Percentiles rank a stretch among this genome's conserved stretches.
phyloP scores from a whole-genome alignment of 495 filamentous ascomycete species.

The Penicillium longicatenatum region DNA sequence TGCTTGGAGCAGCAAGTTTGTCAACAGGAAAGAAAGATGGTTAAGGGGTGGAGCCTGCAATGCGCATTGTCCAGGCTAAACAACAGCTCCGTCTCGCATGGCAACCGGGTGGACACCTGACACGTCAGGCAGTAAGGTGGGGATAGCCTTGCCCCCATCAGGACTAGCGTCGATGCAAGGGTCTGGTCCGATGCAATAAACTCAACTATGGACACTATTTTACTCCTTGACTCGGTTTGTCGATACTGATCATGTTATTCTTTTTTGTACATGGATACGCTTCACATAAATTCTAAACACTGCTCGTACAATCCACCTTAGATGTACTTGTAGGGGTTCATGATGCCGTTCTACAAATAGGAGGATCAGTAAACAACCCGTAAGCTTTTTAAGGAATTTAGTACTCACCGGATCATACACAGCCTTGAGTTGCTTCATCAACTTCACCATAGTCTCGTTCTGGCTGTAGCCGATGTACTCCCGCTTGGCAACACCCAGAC shows the following conservation, averaged over 20 bases:
- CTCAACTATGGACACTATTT: not conserved
- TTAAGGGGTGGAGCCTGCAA: slow-evolving; percentile 33
- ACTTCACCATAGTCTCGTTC: slow-evolving; percentile 75
- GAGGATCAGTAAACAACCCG: not conserved
- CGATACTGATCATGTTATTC: not conserved
- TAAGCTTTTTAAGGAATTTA: not conserved
- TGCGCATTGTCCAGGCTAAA: slow-evolving; percentile 31
- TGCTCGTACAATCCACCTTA: slow-evolving; percentile 17
- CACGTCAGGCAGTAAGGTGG: slow-evolving; percentile 21
- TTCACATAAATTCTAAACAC: slow-evolving; percentile 2
- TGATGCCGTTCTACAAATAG: slow-evolving; percentile 74
- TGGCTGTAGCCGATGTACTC: slow-evolving; percentile 91
- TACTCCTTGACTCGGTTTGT: not conserved
- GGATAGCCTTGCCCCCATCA: slow-evolving; percentile 5
- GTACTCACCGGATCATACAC: slow-evolving; percentile 85
- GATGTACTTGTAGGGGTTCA: slow-evolving; percentile 94
- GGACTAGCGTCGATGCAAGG: slow-evolving; percentile 19
- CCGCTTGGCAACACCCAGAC: slow-evolving; percentile 91
- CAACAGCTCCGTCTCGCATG: slow-evolving; percentile 44
- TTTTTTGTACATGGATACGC: slow-evolving; percentile 3
- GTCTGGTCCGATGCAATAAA: slow-evolving; percentile 1
- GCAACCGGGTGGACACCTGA: slow-evolving; percentile 36
- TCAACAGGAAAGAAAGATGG: slow-evolving; percentile 18
- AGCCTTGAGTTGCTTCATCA: slow-evolving; percentile 94
- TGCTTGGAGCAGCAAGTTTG: slow-evolving; percentile 7